Evolutionary conservation across 768 basidiomycete genomes (phyloP), one percentile per base, ranked within the genome.

Genomic region (Suillus fuscotomentosus): DNA sequence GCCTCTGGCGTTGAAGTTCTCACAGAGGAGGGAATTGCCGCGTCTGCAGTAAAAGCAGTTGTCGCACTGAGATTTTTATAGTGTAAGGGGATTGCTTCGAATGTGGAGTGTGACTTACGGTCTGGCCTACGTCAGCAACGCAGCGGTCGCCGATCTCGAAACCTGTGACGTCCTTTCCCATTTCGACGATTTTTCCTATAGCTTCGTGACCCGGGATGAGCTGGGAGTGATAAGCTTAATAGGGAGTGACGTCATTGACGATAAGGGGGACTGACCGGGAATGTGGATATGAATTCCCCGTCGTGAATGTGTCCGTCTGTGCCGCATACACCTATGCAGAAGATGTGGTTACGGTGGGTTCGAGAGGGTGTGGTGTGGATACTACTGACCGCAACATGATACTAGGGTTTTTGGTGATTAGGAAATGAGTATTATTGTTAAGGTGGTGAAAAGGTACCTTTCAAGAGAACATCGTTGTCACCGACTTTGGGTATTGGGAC

Each of bases 31-130:
- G 22, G 86, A 83, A 71, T 92, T 80, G n/a, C 93, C 94, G 51
- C 92, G 85, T 60, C 92, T 86, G 76, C 95, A 96, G 79, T 87
- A 94, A 79, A 94, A 94, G 76, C 94, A 96, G 65, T 81, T 82
- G 9, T 87, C 90, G 78, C 94, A 95, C 91, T 93, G 68, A 3
- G 31, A 27, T 48, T 22, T 57, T 61, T 48, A 65, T 43, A 54
- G 15, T 39, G 53, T 68, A 27, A 63, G 61, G 43, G 36, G 15
- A 17, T 65, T 15, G 39, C 48, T 43, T 27, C 62, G 7, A 7
- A 14, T 27, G 14, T 43, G 10, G 17, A 8, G 20, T 63, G 41
- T 66, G 38, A 73, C 88, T 73, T 64, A 89, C 91, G 57, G 88
- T 87, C 61, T 85, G 80, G 65, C 88, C 84, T 45, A 91, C 89